These are phyloP conservation scores for Tulasnella sp. DNA, from an alignment of 768 basidiomycete species.

Conservation along the genomic window DNA sequence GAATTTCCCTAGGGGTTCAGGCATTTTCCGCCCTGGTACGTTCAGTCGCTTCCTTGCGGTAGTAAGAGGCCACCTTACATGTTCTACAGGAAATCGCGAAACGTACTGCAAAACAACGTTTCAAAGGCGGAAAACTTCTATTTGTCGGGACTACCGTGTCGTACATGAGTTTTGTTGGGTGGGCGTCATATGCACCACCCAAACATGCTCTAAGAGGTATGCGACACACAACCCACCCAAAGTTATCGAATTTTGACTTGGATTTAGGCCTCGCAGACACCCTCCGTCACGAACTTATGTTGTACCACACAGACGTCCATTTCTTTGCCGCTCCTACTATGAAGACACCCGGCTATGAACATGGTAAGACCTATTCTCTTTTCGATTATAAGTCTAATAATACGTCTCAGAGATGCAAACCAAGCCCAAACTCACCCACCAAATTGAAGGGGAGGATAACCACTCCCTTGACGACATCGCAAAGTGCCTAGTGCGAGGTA, in stretches of 20 bases:
- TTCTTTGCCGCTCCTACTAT: slow-evolving; percentile 78
- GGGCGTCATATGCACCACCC: slow-evolving; percentile 64
- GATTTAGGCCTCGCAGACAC: slow-evolving; percentile 66
- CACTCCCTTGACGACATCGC: slow-evolving; percentile 45
- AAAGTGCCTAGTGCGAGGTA: slow-evolving; percentile 37
- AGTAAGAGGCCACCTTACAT: neutral
- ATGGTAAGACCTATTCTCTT: slow-evolving; percentile 39
- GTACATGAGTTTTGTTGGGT: slow-evolving; percentile 66
- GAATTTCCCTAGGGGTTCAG: slow-evolving; percentile 27
- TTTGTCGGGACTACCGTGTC: slow-evolving; percentile 52
- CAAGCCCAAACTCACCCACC: slow-evolving; percentile 62
- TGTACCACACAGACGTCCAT: slow-evolving; percentile 68
- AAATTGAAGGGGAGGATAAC: slow-evolving; percentile 60
- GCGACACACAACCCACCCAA: slow-evolving; percentile 9
- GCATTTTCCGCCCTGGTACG: slow-evolving; percentile 43
- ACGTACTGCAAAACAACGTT: slow-evolving; percentile 44
- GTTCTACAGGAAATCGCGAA: slow-evolving; percentile 47
- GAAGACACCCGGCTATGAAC: slow-evolving; percentile 58
- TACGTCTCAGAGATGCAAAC: slow-evolving; percentile 26
- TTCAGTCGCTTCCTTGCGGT: neutral
- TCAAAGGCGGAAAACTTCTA: slow-evolving; percentile 51
- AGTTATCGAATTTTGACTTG: neutral
- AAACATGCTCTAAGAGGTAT: slow-evolving; percentile 78
- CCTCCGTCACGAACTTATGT: slow-evolving; percentile 61
- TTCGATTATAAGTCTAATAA: neutral